These are phyloP conservation scores for Penicillium sp. DNA, from an alignment of 2,329 filamentous ascomycete species.

Conservation along the genomic window DNA sequence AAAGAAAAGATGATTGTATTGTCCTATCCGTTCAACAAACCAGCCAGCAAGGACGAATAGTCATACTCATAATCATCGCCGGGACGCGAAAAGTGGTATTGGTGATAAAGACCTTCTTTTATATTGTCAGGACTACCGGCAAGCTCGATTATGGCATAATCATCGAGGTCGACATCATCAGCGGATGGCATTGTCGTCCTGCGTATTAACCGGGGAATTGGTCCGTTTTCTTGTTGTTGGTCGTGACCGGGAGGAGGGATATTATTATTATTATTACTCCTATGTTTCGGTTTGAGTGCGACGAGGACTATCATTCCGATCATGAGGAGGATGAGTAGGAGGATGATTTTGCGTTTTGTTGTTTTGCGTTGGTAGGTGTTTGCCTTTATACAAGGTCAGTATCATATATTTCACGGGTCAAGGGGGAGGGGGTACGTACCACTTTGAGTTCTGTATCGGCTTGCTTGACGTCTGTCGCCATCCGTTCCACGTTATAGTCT, in stretches of 20 bases:
- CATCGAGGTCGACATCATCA: neutral
- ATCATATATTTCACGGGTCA: neutral
- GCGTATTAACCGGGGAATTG: constrained; percentile 1
- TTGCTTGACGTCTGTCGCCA: constrained; percentile 87
- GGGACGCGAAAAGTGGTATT: neutral
- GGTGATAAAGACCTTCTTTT: neutral
- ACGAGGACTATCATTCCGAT: constrained; percentile 82
- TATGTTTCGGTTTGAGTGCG: constrained; percentile 68
- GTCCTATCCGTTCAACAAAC: too few relatives aligned
- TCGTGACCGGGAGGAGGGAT: neutral
- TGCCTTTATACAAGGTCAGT: constrained; percentile 43
- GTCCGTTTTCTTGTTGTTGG: neutral
- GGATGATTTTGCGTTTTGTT: constrained; percentile 87
- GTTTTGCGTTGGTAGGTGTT: constrained; percentile 84
- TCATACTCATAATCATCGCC: neutral
- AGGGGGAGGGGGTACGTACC: constrained; percentile 35
- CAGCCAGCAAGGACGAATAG: neutral
- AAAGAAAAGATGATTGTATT: neutral
- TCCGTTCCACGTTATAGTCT: constrained; percentile 96
- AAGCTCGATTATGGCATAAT: neutral
- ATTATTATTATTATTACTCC: constrained; percentile 19
- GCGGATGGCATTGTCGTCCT: neutral
- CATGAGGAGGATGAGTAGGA: constrained; percentile 80
- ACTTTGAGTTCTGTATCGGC: constrained; percentile 90
- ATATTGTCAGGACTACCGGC: neutral